A percentile compares a stretch with the other conserved stretches of the same genome.
Evolutionary conservation across 2,329 filamentous ascomycete genomes (phyloP).

Genomic region (Hirsutella rhossiliensis): DNA sequence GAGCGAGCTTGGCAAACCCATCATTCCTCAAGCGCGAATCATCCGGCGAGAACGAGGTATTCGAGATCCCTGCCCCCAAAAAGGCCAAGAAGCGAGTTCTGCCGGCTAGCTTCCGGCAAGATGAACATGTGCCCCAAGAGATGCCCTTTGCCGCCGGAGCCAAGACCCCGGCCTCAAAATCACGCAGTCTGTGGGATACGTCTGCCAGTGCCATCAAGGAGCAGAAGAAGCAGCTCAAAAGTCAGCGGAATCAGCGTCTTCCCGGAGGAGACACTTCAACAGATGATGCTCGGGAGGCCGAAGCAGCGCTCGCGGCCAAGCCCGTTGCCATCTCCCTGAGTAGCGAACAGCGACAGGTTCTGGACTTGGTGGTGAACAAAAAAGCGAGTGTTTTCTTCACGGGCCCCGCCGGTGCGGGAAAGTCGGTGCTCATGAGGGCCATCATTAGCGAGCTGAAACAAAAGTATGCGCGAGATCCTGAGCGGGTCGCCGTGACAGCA

Average conservation of each 20-base stretch:
- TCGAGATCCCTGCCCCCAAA: conserved; percentile 13
- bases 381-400: conserved; percentile 94
- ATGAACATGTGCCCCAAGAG: conserved; percentile 22
- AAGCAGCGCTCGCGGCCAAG: conserved; percentile 23
- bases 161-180: conserved; percentile 20
- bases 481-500: conserved; percentile 83
- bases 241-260: conserved; percentile 30
- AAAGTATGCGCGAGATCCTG: conserved; percentile 65
- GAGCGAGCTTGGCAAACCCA: conserved; percentile 10
- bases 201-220: conserved; percentile 65
- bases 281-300: conserved; percentile 29
- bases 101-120: conserved; percentile 32
- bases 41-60: conserved; percentile 15
- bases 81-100: conserved; percentile 51
- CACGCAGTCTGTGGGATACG: conserved; percentile 52
- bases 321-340: conserved; percentile 57
- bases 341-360: conserved; percentile 73
- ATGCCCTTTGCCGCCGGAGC: conserved; percentile 7
- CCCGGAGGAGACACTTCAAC: conserved; percentile 22
- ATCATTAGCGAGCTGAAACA: conserved; percentile 73
- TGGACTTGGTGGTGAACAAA: conserved; percentile 69
- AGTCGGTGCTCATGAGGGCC: conserved; percentile 87
- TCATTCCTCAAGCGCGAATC: conserved; percentile 30
- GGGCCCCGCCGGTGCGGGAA: conserved; percentile 90
- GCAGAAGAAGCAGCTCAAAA: conserved; percentile 63